Percentiles rank a stretch among this genome's conserved stretches.
Conservation (phyloP, 805 yeast genomes). For the Yueomyces sp. region DNA sequence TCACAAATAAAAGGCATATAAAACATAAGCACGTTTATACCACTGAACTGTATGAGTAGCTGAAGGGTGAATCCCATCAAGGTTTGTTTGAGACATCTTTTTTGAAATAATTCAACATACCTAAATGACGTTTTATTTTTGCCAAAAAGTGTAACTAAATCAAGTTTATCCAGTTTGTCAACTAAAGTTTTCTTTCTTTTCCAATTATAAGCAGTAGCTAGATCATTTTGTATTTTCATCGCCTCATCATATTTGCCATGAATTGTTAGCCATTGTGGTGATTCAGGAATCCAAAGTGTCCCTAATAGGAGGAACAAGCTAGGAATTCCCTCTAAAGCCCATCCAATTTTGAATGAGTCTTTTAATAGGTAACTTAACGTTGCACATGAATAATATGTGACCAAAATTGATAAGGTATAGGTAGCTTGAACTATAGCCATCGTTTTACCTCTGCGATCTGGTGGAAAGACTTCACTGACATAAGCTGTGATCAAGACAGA, state of each 20-base stretch:
- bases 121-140: constrained; percentile 1
- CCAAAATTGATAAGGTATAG: constrained; percentile 45
- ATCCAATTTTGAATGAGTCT: constrained; percentile 30
- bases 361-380: constrained; percentile 26
- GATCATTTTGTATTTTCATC: constrained; percentile 23
- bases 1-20: constrained; percentile 35
- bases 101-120: constrained; percentile 22
- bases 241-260: constrained; percentile 27
- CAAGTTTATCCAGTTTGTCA: constrained; percentile 6
- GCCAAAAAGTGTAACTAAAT: constrained; percentile 7
- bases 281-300: constrained; percentile 27
- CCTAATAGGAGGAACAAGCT: constrained; percentile 29
- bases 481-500: constrained; percentile 46
- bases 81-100: constrained; percentile 24
- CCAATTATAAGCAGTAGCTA: constrained; percentile 10
- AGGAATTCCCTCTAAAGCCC: constrained; percentile 49
- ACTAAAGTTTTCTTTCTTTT: constrained; percentile 1
- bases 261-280: constrained; percentile 43
- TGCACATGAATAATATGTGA: constrained; percentile 38
- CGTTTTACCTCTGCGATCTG: constrained; percentile 33
- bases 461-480: constrained; percentile 37
- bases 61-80: constrained; percentile 28
- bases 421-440: constrained; percentile 44
- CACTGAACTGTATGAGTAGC: constrained; percentile 31
- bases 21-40: constrained; percentile 31